Evolutionary conservation across 495 filamentous ascomycete species (phyloP), one percentile per base, ranked within the genome.

Genomic region (Penicillium silybi): DNA sequence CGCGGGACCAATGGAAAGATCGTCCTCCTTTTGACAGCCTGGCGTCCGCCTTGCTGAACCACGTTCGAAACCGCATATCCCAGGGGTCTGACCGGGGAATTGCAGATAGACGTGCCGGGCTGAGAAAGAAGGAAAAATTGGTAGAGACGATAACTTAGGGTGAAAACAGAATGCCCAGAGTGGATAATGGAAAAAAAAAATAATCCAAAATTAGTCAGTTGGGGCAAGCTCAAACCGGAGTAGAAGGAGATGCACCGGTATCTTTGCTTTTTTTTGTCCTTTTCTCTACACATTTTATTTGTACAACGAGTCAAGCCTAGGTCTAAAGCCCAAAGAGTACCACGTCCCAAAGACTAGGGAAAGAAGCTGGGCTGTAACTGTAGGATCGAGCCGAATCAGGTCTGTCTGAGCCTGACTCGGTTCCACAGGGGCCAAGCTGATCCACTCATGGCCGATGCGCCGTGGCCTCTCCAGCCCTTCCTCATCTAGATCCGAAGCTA

Each of bases 401-500:
- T 20, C 29, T 50, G 40, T 27, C 15, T 40, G 23, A 38, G 59
- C 51, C 54, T 62, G 59, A 61, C 46, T 54, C 20, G 52, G 63
- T 57, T 61, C 63, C 63, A 64, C 61, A 55, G 52, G 52, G 57
- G 60, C 27, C 22, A 48, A 47, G 19, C 32, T 44, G 54, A 54
- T 62, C 61, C 61, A 64, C 59, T 35, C 55, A 39, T 18, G 47
- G 45, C 46, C 37, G 41, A 50, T 41, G 19, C 22, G 38, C 37
- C 58, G 50, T 53, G 48, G 48, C 54, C 46, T 57, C 54, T 55
- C 51, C 48, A 53, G 48, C 50, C 50, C 52, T 53, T 56, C 44
- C 38, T 38, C 52, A 57, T 66, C 57, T 61, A 59, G 54, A 64
- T 61, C 52, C 48, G 57, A 63, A 57, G 47, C 18, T 35, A 66